Evolutionary conservation across 2,329 filamentous ascomycete genomes (phyloP).

Genomic region (Microthyrium microscopicum): DNA sequence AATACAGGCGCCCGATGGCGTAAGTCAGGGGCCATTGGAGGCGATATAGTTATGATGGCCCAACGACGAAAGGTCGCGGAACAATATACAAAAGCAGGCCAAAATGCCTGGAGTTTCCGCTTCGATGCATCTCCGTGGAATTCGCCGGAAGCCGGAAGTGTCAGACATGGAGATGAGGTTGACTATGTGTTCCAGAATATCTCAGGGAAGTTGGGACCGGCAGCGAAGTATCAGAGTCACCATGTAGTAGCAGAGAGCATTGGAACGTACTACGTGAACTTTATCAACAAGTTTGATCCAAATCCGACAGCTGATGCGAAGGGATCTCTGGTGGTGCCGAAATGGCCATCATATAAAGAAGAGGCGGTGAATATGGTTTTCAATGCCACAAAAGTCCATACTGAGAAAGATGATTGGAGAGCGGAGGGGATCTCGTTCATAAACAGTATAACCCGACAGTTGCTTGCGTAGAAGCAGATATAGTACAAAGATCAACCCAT

Average conservation of each 20-base stretch:
- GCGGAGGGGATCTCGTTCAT: slow-evolving; percentile 1
- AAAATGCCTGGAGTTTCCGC: slow-evolving; percentile 1
- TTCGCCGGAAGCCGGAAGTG: background rate
- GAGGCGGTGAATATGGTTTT: slow-evolving; percentile 4
- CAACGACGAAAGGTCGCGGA: background rate
- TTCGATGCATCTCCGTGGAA: slow-evolving; percentile 1
- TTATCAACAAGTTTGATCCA: background rate
- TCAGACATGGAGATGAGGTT: slow-evolving; percentile 1
- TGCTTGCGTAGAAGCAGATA: slow-evolving; percentile 4
- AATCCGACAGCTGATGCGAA: background rate
- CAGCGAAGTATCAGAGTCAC: background rate
- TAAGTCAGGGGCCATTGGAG: slow-evolving; percentile 3
- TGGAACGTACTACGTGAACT: slow-evolving; percentile 2
- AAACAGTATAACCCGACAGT: background rate
- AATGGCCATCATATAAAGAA: background rate
- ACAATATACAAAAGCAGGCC: background rate
- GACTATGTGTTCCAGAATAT: slow-evolving; percentile 1
- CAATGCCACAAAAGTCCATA: background rate
- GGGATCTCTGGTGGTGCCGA: background rate
- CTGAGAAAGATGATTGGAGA: slow-evolving; percentile 1
- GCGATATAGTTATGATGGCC: background rate
- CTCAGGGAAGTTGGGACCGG: background rate
- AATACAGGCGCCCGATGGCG: background rate
- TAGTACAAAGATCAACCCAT: too few relatives aligned
- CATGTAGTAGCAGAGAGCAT: background rate